Evolutionary conservation across 169 alveolate genomes (phyloP), one percentile per base, ranked within the genome.

Genomic region (Eimeria sp.): DNA sequence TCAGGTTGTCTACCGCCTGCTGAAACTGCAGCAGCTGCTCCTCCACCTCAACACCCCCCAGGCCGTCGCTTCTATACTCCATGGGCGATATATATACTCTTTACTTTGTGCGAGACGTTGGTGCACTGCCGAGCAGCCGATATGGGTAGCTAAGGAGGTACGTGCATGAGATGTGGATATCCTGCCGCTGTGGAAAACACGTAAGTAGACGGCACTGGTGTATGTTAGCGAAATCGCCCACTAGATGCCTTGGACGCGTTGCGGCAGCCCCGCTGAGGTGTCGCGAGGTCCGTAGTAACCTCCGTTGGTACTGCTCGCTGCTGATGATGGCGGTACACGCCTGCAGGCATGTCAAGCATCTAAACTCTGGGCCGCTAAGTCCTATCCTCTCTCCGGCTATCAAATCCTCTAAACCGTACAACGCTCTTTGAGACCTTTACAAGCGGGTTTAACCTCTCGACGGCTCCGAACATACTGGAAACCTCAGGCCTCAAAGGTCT

Each of bases 1-100:
- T 64, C 91, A 85, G 77, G 77, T 85, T 56, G 11, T 85, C 78
- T 60, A 85, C 76, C 23, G 91, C 91, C 77, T 85, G 91, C 77
- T 85, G 91, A 37, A 85, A 85, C 13, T 68, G 91, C 91, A 56
- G 78, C 91, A 85, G 77, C 77, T 85, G 91, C 91, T 85, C 91
- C 77, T 85, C 91, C 91, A 85, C 91, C 56, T 85, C 91, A 0
- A 33, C 66, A 46, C 77, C 91, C 43, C 58, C 91, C 18, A 46
- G 60, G 27, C 77, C 60, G 56, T 85, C 91, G 37, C 20, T 54
- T n/a, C 66, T 52, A 46, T 60, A 85, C 56, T 85, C 77, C 91
- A 85, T 85, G 23, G 16, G 77, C 18, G 46, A 18, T 68, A 68
- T 30, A n/a, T 68, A n/a, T n/a, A 30, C 46, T 1, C 77, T 68